Conservation (phyloP, 495 filamentous ascomycete species). For the Bacidia rubella region DNA sequence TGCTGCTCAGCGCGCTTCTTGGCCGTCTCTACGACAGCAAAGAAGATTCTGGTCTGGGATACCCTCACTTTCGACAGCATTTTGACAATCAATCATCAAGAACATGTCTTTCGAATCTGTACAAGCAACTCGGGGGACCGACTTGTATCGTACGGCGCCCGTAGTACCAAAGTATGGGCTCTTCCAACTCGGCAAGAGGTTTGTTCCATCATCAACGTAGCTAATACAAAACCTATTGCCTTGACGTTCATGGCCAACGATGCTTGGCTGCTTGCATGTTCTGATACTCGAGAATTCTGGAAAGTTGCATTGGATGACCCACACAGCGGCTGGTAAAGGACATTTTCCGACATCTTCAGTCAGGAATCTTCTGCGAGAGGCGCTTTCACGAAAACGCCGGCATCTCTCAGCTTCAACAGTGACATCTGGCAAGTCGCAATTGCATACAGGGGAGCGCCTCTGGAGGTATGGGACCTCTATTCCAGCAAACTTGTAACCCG, state of each 20-base stretch:
- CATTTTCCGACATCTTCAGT: background rate
- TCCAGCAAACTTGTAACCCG: background rate
- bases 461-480: conserved; percentile 11
- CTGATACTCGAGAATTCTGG: conserved; percentile 6
- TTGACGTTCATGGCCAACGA: too few relatives aligned
- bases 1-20: too few relatives aligned
- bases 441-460: conserved; percentile 12
- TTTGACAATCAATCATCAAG: background rate
- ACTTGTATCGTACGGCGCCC: background rate
- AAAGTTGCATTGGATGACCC: background rate
- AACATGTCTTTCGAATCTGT: conserved; percentile 14
- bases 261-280: too few relatives aligned
- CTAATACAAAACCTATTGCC: too few relatives aligned
- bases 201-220: too few relatives aligned
- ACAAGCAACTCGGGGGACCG: conserved; percentile 6
- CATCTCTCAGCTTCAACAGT: conserved; percentile 9
- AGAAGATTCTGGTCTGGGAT: conserved; percentile 2
- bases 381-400: conserved; percentile 7
- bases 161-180: conserved; percentile 1
- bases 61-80: background rate
- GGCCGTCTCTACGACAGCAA: background rate
- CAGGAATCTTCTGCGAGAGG: conserved; percentile 2
- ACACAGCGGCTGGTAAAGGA: conserved; percentile 3
- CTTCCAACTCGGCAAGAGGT: conserved; percentile 8
- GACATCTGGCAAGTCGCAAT: conserved; percentile 12